Conservation (phyloP, 495 filamentous ascomycete genomes). For the Cenococcum geophilum region DNA sequence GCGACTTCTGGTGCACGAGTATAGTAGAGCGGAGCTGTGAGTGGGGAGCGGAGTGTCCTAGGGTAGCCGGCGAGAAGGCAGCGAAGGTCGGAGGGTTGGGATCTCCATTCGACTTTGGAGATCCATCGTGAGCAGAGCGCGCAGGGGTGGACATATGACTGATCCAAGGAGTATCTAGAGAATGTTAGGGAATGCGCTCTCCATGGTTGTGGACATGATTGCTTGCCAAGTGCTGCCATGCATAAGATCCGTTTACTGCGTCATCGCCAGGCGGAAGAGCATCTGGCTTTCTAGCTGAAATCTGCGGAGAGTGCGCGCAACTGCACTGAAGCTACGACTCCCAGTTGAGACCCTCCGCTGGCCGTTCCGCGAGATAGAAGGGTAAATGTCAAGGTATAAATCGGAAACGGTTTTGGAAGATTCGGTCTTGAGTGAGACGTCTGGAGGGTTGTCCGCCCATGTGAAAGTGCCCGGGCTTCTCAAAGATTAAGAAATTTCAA, state of each 20-base stretch:
- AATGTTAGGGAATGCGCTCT: conserved; percentile 5
- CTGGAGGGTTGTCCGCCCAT: background rate
- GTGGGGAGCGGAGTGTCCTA: conserved; percentile 60
- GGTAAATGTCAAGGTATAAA: too few relatives aligned
- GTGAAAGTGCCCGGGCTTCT: background rate
- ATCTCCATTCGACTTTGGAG: conserved; percentile 36
- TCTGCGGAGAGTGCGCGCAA: background rate
- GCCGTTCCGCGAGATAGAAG: too few relatives aligned
- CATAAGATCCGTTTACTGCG: conserved; percentile 20
- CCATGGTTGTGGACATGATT: background rate
- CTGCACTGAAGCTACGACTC: background rate
- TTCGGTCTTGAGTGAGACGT: background rate
- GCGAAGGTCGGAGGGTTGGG: conserved; percentile 68
- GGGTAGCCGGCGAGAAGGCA: conserved; percentile 77
- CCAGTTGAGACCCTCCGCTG: too few relatives aligned
- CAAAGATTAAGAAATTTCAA: background rate
- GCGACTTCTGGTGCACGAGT: conserved; percentile 93
- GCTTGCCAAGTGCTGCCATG: conserved; percentile 34
- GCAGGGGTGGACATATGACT: conserved; percentile 36
- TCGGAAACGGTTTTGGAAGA: background rate
- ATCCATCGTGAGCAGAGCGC: conserved; percentile 29
- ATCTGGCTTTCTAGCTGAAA: background rate
- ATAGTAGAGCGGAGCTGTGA: conserved; percentile 79
- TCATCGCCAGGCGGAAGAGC: conserved; percentile 19
- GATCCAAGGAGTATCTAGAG: conserved; percentile 32